Base-by-base conservation (phyloP, 805 yeast genomes). In the Metschnikowia amazonensis region DNA sequence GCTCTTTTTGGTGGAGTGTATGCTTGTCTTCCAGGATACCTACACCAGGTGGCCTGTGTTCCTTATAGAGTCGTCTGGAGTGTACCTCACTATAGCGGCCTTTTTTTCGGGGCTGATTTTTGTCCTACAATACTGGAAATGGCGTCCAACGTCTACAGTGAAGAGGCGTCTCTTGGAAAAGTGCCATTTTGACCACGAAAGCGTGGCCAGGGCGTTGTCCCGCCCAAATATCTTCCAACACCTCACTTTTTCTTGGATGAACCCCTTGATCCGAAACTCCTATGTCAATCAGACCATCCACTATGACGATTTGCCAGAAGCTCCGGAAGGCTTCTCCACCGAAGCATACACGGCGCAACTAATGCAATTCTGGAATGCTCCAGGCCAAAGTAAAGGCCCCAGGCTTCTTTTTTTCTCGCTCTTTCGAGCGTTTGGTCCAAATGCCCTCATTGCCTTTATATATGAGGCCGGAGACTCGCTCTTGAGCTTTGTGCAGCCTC, bases 401-500 rank as follows among this genome's bases (percentile, higher is more conserved):
- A 16, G 21, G n/a, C 39, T 40, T 9, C 53, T 66, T 11, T 32
- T 59, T 2, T 2, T 38, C 3, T 53, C 64, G 18, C 49, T 66
- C 24, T 17, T 50, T 8, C 48, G 46, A 34, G 65, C 70, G 1
- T 66, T 65, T 48, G 67, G 70, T 8, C 47, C 50, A 4, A 38
- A 50, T 5, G 59, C 62, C 1, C 27, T 58, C 3, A 30, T 53
- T 4, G 56, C 65, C 1, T 61, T 64, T 36, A 27, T 46, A 7
- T 60, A 47, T 45, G 69, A 66, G 42, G 50, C 62, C 7, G 48
- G 49, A 14, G 58, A 57, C 30, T 51, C 51, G 11, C 38, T 62
- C 10, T 46, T 62, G n/a, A 53, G 56, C 27, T 89, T 86, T 60
- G 74, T 77, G n/a, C 96, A 89, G 65, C 98, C 98, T 0, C 96